Base-by-base conservation (phyloP, 1,139 yeast species). In the Hansenula lynferdii region DNA sequence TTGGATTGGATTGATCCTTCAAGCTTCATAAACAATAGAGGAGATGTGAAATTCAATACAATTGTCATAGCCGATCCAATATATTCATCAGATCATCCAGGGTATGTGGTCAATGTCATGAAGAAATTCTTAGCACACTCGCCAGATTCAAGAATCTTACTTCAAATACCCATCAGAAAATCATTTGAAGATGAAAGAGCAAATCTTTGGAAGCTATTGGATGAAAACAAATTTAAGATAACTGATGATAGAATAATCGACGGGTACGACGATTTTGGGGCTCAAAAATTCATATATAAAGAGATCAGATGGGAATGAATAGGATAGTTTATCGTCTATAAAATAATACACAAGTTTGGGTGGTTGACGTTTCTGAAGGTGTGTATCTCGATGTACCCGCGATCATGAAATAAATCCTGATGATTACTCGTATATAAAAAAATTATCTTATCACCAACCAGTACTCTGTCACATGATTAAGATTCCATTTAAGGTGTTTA, bases 251-350 rank as follows among this genome's bases (percentile, higher is more conserved):
- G 61, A 1, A 60, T 59, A 22, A 85, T 83, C 45, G 63, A 68
- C 11, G 97, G 97, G 0, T 65, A 64, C 40, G 97, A 92, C 53
- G 97, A 92, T 56, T 92, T 89, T 67, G 97, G 97, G 0, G 72
- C 70, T 28, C 80, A 79, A 48, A 57, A 67, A 31, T 89, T 80
- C 54, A 62, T 77, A 35, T 82, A 76, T 58, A 80, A 77, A 52
- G 61, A 63, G 44, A 41, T 64, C n/a, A 28, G 44, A 28, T 52
- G 59, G 34, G 3, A 10, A 12, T n/a, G n/a, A n/a, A n/a, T n/a
- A n/a, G n/a, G n/a, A n/a, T n/a, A n/a, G n/a, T n/a, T n/a, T n/a
- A n/a, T n/a, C n/a, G n/a, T n/a, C n/a, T n/a, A n/a, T n/a, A n/a
- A n/a, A n/a, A n/a, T n/a, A n/a, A n/a, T n/a, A n/a, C n/a, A n/a